phyloP scores from a whole-genome alignment of 2,329 filamentous ascomycete genomes.

The Helminthosporium solani region DNA sequence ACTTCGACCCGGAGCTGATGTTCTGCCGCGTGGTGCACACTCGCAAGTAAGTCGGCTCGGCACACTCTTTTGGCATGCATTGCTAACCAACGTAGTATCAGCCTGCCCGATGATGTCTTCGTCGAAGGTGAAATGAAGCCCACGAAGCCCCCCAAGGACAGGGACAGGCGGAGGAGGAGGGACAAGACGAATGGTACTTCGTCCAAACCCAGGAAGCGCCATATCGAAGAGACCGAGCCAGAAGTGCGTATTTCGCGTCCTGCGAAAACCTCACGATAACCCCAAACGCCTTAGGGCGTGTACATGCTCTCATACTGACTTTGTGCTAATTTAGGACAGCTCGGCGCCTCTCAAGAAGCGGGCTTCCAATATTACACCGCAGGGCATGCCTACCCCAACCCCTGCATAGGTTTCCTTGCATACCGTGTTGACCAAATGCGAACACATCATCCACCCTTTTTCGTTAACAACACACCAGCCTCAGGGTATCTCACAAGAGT shows the following conservation, averaged over 20 bases:
- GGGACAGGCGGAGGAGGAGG: slow-evolving; percentile 30
- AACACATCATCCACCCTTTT: slow-evolving; percentile 15
- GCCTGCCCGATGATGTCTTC: slow-evolving; percentile 89
- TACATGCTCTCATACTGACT: slow-evolving; percentile 33
- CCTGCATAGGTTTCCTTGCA: slow-evolving; percentile 30
- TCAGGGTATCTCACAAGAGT: slow-evolving; percentile 27
- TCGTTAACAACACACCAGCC: slow-evolving; percentile 7
- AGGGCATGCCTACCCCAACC: slow-evolving; percentile 28
- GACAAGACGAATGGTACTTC: slow-evolving; percentile 8
- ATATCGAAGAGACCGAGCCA: slow-evolving; percentile 46
- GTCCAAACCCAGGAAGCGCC: slow-evolving; percentile 44
- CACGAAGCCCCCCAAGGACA: slow-evolving; percentile 45
- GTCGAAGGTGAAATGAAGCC: slow-evolving; percentile 66
- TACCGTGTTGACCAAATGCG: slow-evolving; percentile 35
- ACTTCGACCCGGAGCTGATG: slow-evolving; percentile 58
- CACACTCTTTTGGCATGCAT: not conserved
- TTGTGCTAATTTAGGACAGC: slow-evolving; percentile 42
- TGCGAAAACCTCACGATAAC: slow-evolving; percentile 20
- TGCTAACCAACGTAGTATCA: slow-evolving; percentile 60
- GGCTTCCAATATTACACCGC: slow-evolving; percentile 28
- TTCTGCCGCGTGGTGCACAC: slow-evolving; percentile 74
- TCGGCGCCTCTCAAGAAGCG: slow-evolving; percentile 36
- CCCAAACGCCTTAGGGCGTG: slow-evolving; percentile 18
- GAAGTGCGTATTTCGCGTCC: slow-evolving; percentile 45
- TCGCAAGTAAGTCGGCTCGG: slow-evolving; percentile 67